Evolutionary conservation across 495 filamentous ascomycete species (phyloP).

Genomic region (Aspergillus baeticus): DNA sequence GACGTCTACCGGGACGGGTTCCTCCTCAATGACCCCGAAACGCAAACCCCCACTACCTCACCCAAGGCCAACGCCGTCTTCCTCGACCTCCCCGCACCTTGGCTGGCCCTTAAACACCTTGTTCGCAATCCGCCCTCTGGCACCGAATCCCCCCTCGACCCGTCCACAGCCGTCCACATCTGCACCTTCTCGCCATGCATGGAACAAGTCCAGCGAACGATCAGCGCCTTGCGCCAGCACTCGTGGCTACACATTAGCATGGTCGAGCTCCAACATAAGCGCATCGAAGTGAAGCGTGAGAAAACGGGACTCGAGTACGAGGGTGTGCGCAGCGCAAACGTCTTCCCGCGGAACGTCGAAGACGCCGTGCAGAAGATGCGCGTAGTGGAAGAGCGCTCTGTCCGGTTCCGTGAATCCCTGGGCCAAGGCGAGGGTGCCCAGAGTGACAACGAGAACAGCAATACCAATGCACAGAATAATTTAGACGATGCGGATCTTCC

Average conservation of each 20-base stretch:
- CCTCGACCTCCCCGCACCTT: conserved; percentile 90
- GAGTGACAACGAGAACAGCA: conserved; percentile 1
- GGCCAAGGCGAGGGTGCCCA: conserved; percentile 10
- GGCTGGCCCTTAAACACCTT: conserved; percentile 83
- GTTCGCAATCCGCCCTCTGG: conserved; percentile 54
- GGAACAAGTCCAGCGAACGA: conserved; percentile 86
- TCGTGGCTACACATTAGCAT: conserved; percentile 92
- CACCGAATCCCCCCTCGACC: conserved; percentile 63
- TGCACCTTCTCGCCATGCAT: conserved; percentile 97
- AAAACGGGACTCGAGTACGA: conserved; percentile 65
- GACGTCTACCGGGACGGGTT: conserved; percentile 93
- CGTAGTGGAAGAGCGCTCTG: conserved; percentile 66
- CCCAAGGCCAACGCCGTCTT: conserved; percentile 82
- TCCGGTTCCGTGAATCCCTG: conserved; percentile 48
- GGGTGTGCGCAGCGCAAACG: conserved; percentile 56
- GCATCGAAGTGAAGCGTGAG: conserved; percentile 79
- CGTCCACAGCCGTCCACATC: conserved; percentile 62
- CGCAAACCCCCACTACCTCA: conserved; percentile 24
- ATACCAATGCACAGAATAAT: conserved; percentile 22
- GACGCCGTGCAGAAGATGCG: conserved; percentile 73
- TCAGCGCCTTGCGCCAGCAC: conserved; percentile 70
- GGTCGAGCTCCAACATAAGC: conserved; percentile 77
- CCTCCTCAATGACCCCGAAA: conserved; percentile 49
- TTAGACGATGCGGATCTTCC: conserved; percentile 7
- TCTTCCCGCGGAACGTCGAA: conserved; percentile 64